A percentile compares a stretch with the other conserved stretches of the same genome.
These are phyloP conservation scores for Debaryomyces tyrocola DNA, from an alignment of 805 yeast species.

Conservation along the genomic window DNA sequence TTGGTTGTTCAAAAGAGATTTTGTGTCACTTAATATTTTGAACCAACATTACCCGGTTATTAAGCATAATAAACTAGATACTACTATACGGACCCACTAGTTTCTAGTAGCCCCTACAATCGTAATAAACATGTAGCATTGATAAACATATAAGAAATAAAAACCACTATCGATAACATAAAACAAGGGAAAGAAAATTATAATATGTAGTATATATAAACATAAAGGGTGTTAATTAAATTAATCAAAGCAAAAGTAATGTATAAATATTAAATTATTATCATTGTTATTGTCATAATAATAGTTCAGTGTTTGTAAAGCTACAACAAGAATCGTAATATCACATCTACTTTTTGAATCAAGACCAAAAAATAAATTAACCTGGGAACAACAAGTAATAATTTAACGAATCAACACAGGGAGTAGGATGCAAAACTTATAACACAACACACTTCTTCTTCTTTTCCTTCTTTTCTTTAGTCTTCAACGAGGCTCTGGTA, in stretches of 20 bases:
- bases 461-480: slow-evolving; percentile 58
- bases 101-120: background rate
- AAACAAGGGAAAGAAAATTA: background rate
- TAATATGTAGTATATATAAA: background rate
- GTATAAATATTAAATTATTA: background rate
- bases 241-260: background rate
- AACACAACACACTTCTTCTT: slow-evolving; percentile 73
- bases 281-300: background rate
- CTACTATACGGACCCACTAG: background rate
- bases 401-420: background rate
- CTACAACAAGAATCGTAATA: too few species aligned
- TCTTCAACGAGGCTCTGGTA: slow-evolving; percentile 82
- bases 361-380: too few species aligned
- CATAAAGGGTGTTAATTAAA: background rate
- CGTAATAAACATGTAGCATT: background rate
- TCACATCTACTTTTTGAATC: too few species aligned
- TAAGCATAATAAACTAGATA: background rate
- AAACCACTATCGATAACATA: slow-evolving; percentile 3
- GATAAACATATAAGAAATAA: slow-evolving; percentile 1
- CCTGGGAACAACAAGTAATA: background rate
- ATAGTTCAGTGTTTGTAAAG: too few species aligned
- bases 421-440: slow-evolving; percentile 29
- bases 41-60: background rate
- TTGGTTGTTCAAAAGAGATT: slow-evolving; percentile 1
- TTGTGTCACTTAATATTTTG: background rate